Evolutionary conservation across 345 rosid species (phyloP).

Genomic region (Eucalyptus sp.): DNA sequence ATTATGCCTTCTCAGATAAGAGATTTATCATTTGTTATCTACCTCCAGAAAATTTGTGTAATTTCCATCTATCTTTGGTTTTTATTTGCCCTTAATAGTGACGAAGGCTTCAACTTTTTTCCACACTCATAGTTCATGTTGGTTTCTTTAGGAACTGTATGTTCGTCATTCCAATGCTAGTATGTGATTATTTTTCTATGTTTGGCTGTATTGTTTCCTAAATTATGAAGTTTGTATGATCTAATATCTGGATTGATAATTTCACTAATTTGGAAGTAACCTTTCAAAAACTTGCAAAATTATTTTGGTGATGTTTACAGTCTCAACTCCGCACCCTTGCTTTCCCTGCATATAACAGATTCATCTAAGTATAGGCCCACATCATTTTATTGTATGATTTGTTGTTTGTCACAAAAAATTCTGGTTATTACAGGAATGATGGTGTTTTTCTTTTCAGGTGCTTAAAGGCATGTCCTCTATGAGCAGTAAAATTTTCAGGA

Average conservation of each 20-base stretch:
- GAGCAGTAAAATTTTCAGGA: conserved; percentile 71
- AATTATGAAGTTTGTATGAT: neutral
- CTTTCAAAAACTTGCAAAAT: neutral
- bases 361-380: neutral
- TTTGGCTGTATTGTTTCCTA: neutral
- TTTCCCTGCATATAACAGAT: neutral
- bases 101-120: neutral
- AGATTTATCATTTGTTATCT: neutral
- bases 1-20: neutral
- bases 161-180: neutral
- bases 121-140: neutral
- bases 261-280: neutral
- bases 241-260: neutral
- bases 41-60: neutral
- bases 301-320: neutral
- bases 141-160: neutral
- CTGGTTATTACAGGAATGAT: neutral
- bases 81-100: neutral
- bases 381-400: neutral
- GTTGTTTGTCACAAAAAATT: neutral
- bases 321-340: neutral
- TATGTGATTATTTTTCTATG: neutral
- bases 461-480: conserved; percentile 91
- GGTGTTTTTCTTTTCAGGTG: neutral
- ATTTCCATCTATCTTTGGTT: neutral